Base-by-base conservation (phyloP, 2,329 filamentous ascomycete species). In the Graphilbum ipis-grandicollis region DNA sequence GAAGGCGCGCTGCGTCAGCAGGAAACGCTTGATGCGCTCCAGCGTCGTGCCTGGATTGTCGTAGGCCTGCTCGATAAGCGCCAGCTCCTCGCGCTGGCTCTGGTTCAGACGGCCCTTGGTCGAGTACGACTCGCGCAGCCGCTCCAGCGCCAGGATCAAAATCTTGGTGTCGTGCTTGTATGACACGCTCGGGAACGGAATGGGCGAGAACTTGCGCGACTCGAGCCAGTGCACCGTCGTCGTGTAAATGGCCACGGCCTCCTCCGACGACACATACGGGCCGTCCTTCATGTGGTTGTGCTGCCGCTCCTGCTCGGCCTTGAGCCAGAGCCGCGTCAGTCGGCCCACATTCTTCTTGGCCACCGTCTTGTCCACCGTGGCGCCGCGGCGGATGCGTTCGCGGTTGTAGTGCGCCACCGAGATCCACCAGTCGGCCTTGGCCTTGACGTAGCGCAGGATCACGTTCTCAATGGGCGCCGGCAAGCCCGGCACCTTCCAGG, bases 151-250 rank as follows among this genome's bases (percentile, higher is more conserved):
- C 41, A 98, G 67, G 47, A 98, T 98, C 33, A 98, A 65, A 46
- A 98, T 98, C 63, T 98, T 98, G 36, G 90, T 98, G 57, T 98
- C 90, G 52, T 98, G 90, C 63, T 98, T 98, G 67, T 98, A 98
- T 2, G 88, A 96, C 30, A 98, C 90, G 54, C 85, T 93, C 1
- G 90, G 90, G 68, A 98, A 98, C 0, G 92, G 92, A 49, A 98
- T 98, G 1, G 90, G 92, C 29, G 92, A 93, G 55, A 94, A 98
- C 57, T 98, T 98, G 47, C 92, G 75, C 14, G 90, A 94, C 58
- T 98, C 90, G 2, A 98, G 68, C 90, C 90, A 98, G 56, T 98
- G 92, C 8, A 98, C 90, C 42, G 90, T 94, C 0, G 90, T 96
- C 0, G 90, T 98, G 60, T 96, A 98, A 45, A 98, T 98, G 9